A percentile compares a stretch with the other conserved stretches of the same genome.
Conservation (phyloP, 495 filamentous ascomycete genomes). For the Geoglossum glabrum region DNA sequence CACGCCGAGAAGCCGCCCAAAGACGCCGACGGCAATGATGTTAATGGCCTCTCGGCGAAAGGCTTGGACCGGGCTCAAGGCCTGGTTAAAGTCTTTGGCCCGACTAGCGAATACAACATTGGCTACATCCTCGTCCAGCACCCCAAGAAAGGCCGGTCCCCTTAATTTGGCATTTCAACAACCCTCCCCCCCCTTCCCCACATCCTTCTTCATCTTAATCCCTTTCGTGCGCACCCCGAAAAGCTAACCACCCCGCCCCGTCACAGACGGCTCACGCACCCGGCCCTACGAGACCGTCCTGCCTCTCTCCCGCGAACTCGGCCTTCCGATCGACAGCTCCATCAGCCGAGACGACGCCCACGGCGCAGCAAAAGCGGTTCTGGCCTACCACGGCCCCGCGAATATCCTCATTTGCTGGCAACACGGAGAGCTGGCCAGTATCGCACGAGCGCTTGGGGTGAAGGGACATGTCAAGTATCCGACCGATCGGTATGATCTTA, state of each 20-base stretch:
- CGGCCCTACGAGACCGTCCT: slow-evolving; percentile 32
- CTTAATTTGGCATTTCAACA: neutral
- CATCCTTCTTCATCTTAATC: neutral
- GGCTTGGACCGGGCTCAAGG: slow-evolving; percentile 32
- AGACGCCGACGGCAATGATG: slow-evolving; percentile 15
- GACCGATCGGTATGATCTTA: slow-evolving; percentile 20
- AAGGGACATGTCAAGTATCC: slow-evolving; percentile 14
- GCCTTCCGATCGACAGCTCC: slow-evolving; percentile 29
- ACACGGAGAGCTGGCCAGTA: slow-evolving; percentile 27
- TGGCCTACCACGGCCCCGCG: slow-evolving; percentile 24
- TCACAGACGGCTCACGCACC: slow-evolving; percentile 25
- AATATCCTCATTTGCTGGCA: slow-evolving; percentile 42
- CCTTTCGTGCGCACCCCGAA: neutral
- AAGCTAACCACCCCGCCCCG: neutral
- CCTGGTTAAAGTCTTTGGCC: slow-evolving; percentile 27
- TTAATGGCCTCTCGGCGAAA: slow-evolving; percentile 23
- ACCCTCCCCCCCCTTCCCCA: neutral
- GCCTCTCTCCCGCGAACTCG: slow-evolving; percentile 29
- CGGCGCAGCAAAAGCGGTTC: slow-evolving; percentile 25
- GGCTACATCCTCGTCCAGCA: slow-evolving; percentile 31
- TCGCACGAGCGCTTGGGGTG: slow-evolving; percentile 25
- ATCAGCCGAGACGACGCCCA: slow-evolving; percentile 26
- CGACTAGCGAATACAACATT: slow-evolving; percentile 27
- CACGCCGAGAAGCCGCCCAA: slow-evolving; percentile 35
- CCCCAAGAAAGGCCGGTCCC: slow-evolving; percentile 23